A percentile compares a stretch with the other conserved stretches of the same genome.
Evolutionary conservation across 1,284 basidiomycete genomes (phyloP).

Genomic region (Leccinum huronense): DNA sequence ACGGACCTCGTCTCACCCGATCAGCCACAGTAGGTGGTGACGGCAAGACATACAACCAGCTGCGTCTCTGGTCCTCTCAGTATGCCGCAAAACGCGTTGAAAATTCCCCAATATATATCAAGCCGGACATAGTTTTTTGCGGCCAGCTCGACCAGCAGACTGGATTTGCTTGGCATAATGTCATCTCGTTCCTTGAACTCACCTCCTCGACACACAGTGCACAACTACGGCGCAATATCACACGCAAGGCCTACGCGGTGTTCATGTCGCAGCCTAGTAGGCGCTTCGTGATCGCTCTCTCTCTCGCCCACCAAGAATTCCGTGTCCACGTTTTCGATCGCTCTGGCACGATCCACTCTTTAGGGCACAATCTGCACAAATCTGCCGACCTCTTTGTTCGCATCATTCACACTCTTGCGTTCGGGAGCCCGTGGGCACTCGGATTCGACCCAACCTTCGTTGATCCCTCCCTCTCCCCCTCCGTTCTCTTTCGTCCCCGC

Average conservation of each 20-base stretch:
- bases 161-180: background rate
- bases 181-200: background rate
- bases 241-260: background rate
- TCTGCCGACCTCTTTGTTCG: background rate
- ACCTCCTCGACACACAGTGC: background rate
- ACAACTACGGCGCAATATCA: background rate
- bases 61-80: background rate
- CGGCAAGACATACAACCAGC: background rate
- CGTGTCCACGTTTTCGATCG: background rate
- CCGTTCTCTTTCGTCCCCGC: background rate
- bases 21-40: background rate
- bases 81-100: background rate
- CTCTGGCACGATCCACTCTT: background rate
- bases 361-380: background rate
- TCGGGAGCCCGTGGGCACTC: background rate
- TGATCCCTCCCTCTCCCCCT: background rate
- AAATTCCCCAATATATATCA: background rate
- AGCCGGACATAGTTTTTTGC: background rate
- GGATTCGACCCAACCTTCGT: background rate
- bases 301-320: background rate
- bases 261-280: background rate
- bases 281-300: background rate
- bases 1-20: background rate
- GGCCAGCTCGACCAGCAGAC: background rate
- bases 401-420: background rate